Evolutionary conservation across 441 rosid species (phyloP).

Genomic region (Theobroma grandiflorum): DNA sequence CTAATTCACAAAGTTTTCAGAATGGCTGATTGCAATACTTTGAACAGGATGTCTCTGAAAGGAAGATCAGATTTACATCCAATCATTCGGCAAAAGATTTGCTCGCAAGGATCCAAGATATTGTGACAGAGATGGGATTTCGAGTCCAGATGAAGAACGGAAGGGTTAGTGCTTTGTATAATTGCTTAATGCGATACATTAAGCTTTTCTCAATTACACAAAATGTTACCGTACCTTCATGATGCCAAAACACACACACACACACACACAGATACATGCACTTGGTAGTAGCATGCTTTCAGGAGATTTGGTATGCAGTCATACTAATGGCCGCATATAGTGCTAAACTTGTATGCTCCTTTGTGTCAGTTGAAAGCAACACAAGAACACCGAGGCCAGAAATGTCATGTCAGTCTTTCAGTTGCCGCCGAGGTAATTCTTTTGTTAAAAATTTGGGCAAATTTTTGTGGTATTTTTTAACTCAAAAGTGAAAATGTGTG

Average conservation of each 20-base stretch:
- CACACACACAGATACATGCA: neutral
- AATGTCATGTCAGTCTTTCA: constrained; percentile 65
- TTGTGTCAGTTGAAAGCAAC: constrained; percentile 69
- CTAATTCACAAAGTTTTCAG: neutral
- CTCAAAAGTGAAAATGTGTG: neutral
- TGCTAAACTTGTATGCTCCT: constrained; percentile 13
- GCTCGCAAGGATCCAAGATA: constrained; percentile 77
- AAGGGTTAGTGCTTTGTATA: constrained; percentile 48
- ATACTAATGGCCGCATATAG: neutral
- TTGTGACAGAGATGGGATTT: constrained; percentile 84
- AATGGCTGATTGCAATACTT: neutral
- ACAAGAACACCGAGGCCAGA: constrained; percentile 65
- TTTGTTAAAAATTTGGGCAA: neutral
- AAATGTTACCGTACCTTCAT: neutral
- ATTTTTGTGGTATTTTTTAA: neutral
- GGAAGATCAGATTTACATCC: constrained; percentile 95
- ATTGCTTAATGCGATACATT: neutral
- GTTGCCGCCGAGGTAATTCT: constrained; percentile 84
- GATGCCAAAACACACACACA: neutral
- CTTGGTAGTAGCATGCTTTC: neutral
- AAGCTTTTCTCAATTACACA: neutral
- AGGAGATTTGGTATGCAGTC: neutral
- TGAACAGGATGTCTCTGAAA: constrained; percentile 80
- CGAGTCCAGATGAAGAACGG: constrained; percentile 87
- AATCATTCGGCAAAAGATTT: constrained; percentile 74